Percentiles rank a stretch among this genome's conserved stretches.
Evolutionary conservation across 306 rosid species (phyloP).

Genomic region (Echinosophora koreensis): DNA sequence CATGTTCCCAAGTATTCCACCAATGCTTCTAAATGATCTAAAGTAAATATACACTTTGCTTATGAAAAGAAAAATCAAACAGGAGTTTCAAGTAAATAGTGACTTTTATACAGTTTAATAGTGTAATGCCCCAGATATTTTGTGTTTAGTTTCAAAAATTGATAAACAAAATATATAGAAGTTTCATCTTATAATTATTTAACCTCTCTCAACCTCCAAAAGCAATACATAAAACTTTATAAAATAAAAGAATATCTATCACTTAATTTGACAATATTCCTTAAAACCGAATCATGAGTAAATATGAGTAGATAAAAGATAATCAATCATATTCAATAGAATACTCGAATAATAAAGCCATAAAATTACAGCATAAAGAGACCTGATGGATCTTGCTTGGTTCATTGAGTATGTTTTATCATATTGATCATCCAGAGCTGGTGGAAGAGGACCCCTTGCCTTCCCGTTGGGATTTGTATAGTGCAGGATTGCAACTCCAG

Average conservation of each 20-base stretch:
- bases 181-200: constrained; percentile 7
- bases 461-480: constrained; percentile 93
- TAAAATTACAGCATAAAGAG: constrained; percentile 30
- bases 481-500: constrained; percentile 90
- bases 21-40: no score
- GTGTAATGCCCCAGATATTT: not conserved
- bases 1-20: no score
- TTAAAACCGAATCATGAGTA: not conserved
- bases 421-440: constrained; percentile 75
- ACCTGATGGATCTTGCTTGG: constrained; percentile 99
- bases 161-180: not conserved
- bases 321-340: not conserved
- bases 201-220: constrained; percentile 13
- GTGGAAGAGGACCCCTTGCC: constrained; percentile 90
- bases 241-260: not conserved
- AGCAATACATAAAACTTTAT: constrained; percentile 24
- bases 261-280: not conserved
- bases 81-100: not conserved
- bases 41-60: no score
- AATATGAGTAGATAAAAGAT: constrained; percentile 8
- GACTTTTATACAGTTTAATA: not conserved
- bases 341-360: not conserved
- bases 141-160: not conserved
- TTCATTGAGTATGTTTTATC: constrained; percentile 98
- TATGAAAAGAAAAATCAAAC: no score